A percentile compares a stretch with the other conserved stretches of the same genome.
Conservation (phyloP, 176 grass and related monocot species). For the Carex myosuroides region DNA sequence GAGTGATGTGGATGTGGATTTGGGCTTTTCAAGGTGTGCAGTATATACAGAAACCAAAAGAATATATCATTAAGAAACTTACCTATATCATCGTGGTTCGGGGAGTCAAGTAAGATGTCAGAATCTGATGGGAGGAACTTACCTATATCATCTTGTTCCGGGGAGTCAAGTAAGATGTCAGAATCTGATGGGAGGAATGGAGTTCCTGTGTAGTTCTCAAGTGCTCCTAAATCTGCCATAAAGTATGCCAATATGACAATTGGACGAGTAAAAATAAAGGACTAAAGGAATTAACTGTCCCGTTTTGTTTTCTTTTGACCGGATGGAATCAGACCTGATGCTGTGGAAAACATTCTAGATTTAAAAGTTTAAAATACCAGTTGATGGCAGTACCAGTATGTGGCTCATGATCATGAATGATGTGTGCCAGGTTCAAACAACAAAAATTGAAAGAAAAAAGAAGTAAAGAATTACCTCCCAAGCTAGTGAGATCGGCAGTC, state of each 20-base stretch:
- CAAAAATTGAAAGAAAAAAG: background rate
- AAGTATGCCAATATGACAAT: background rate
- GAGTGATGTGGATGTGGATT: background rate
- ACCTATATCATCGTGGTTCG: constrained; percentile 89
- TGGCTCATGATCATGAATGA: background rate
- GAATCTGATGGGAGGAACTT: constrained; percentile 85
- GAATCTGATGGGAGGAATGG: constrained; percentile 89
- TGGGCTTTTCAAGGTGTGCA: background rate
- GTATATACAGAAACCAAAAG: background rate
- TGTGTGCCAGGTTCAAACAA: background rate
- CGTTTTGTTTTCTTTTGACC: background rate
- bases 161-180: constrained; percentile 82
- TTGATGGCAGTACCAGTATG: background rate
- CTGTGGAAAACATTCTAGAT: background rate
- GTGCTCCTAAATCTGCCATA: constrained; percentile 60
- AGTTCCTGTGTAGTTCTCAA: constrained; percentile 78
- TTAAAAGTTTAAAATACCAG: background rate
- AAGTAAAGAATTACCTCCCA: constrained; percentile 60
- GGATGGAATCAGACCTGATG: background rate
- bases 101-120: constrained; percentile 82
- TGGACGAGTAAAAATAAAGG: background rate
- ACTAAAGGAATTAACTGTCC: background rate
- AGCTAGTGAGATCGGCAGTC: constrained; percentile 79
- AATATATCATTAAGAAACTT: background rate
- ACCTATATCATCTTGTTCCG: constrained; percentile 91